Evolutionary conservation across 805 yeast species (phyloP), one percentile per base, ranked within the genome.

Genomic region (Lachancea cidri): DNA sequence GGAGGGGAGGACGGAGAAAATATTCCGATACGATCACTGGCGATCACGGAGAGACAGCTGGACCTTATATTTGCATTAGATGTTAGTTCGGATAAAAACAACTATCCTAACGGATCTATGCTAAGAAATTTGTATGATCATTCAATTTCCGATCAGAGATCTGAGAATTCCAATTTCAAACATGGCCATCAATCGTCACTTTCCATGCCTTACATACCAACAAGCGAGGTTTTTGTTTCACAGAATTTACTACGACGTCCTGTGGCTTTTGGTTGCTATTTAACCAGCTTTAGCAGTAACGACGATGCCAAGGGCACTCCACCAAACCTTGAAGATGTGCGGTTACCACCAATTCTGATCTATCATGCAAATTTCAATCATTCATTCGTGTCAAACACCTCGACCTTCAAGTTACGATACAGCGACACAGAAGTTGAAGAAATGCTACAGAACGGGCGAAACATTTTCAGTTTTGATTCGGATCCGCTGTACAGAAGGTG

Each of bases 1-100:
- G 94, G 94, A 33, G 94, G 93, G 24, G 86, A 81, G 58, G 91
- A 84, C 57, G 68, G 71, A 6, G 87, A 83, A 59, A 83, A 83
- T 53, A 68, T 85, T 14, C 93, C 94, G 0, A 59, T 81, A 29
- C 65, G 72, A 22, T 86, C 91, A 2, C 67, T 85, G 38, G 53
- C 83, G 19, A 83, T 81, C 49, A 75, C 77, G 4, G 73, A 74
- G 34, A 69, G 93, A 47, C 59, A 67, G 15, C 67, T 82, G 16
- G 93, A 85, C 56, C 67, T 79, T 11, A 65, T 84, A 5, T 70
- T 85, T 48, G 82, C 89, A 0, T 68, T 68, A 44, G 86, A 82
- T 53, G 63, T 73, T 47, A 58, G 83, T 3, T 69, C 81, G 11
- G 86, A 81, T 50, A 17, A 43, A 4, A 48, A 57, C 8, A 79